Evolutionary conservation across 23 red algal species (phyloP), one percentile per base, ranked within the genome.

Genomic region (Pyropia yezoensis): DNA sequence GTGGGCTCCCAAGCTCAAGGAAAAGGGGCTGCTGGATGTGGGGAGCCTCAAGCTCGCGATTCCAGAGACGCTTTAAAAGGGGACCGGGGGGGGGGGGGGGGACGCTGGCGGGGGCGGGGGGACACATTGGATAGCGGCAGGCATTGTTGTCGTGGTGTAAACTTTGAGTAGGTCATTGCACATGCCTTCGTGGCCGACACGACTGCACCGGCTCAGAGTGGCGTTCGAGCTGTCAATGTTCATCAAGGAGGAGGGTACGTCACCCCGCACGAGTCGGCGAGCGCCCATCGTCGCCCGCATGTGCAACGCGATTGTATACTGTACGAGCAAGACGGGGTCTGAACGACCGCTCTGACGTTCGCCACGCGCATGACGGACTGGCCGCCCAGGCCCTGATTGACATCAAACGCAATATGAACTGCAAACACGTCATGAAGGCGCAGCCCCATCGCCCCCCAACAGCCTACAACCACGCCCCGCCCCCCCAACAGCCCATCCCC

Each of bases 311-410:
- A 51, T 66, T 5, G 63, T 66, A 49, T 27, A 63, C 27, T 34
- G 59, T 20, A 33, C 2, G 61, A 52, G 57, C 29, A 59, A 77
- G 52, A 29, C 29, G n/a, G 73, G 65, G 73, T 54, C 30, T 6
- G 59, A 34, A 30, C 45, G 17, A 15, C 18, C 58, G 29, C 27
- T 77, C 65, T 39, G 73, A 77, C 59, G 50, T 66, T 28, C 28
- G 67, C 45, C 27, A 77, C 63, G 60, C 56, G 23, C 73, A 77
- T 39, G 73, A 66, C 60, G 39, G 59, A 39, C 73, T 77, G 18
- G 30, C 73, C 27, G 73, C 56, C 3, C 26, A 24, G 1, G 73
- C 73, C 3, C 59, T 66, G 4, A 77, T 61, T 19, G 33, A 77
- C 26, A 27, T 59, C 55, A 77, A 77, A 58, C 27, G 52, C 51